A percentile compares a stretch with the other conserved stretches of the same genome.
phyloP scores from a whole-genome alignment of 1,139 yeast species.

The Yamadazyma dendronema region DNA sequence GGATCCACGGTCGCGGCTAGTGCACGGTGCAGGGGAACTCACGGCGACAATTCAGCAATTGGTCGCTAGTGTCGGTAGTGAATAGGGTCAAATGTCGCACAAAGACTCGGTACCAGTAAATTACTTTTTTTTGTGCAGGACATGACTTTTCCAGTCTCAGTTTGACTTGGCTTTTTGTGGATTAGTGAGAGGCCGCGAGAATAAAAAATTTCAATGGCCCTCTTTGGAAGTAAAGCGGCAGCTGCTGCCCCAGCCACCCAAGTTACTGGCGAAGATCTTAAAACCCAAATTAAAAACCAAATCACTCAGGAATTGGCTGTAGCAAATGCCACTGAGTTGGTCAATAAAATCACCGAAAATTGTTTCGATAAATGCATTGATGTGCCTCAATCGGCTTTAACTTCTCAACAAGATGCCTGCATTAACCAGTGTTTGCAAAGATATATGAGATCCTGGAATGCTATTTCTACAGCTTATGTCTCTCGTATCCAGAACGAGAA shows the following conservation, averaged over 20 bases:
- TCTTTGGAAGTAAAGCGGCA: neutral
- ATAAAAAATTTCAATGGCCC: constrained; percentile 2
- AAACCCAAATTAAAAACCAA: constrained; percentile 60
- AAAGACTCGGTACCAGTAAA: too few species aligned
- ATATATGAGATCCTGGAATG: constrained; percentile 90
- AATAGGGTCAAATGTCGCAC: too few species aligned
- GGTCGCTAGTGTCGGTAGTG: too few species aligned
- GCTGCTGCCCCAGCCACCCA: neutral
- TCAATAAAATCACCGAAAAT: constrained; percentile 82
- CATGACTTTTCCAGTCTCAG: too few species aligned
- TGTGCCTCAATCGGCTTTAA: constrained; percentile 45
- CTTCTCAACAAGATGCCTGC: constrained; percentile 44
- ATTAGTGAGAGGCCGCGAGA: too few species aligned
- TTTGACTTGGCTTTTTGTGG: too few species aligned
- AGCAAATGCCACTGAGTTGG: constrained; percentile 85
- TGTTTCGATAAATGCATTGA: constrained; percentile 78
- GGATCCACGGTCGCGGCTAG: too few species aligned
- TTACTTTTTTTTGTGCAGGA: too few species aligned
- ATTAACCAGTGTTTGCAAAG: constrained; percentile 77
- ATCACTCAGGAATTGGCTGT: constrained; percentile 82
- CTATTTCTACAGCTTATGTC: constrained; percentile 73
- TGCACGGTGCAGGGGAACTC: too few species aligned
- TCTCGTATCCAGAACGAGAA: constrained; percentile 55
- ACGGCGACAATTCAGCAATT: too few species aligned
- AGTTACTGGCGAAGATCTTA: neutral